A percentile compares a stretch with the other conserved stretches of the same genome.
phyloP scores from a whole-genome alignment of 768 basidiomycete species.

The Phaeotremella skinneri region DNA sequence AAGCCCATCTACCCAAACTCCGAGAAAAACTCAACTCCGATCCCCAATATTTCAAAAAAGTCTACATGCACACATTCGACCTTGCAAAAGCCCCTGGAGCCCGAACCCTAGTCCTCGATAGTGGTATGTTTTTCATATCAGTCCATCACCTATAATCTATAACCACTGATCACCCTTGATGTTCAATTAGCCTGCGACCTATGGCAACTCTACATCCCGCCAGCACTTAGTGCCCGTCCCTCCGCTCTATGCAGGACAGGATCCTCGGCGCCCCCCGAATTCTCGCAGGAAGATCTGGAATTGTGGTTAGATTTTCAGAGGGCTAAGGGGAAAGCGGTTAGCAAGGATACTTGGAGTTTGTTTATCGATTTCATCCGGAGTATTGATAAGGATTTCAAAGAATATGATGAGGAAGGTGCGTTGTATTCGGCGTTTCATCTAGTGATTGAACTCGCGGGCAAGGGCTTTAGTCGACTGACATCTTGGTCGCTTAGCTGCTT shows the following conservation, averaged over 20 bases:
- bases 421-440: neutral
- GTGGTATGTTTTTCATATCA: conserved; percentile 30
- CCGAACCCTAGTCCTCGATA: conserved; percentile 44
- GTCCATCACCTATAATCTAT: no score
- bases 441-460: neutral
- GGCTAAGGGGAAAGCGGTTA: conserved; percentile 44
- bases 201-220: conserved; percentile 50
- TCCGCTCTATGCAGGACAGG: conserved; percentile 42
- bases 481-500: conserved; percentile 37
- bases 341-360: conserved; percentile 51
- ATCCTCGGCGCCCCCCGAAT: conserved; percentile 24
- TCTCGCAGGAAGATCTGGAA: conserved; percentile 40
- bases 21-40: conserved; percentile 44
- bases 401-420: conserved; percentile 51
- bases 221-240: conserved; percentile 42
- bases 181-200: conserved; percentile 41
- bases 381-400: conserved; percentile 47
- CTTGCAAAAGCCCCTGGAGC: conserved; percentile 47
- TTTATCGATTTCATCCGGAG: conserved; percentile 45
- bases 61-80: conserved; percentile 50
- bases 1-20: conserved; percentile 37
- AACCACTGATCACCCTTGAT: neutral
- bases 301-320: conserved; percentile 50
- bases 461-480: neutral
- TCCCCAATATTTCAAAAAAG: conserved; percentile 52